phyloP scores from a whole-genome alignment of 1,284 basidiomycete genomes.

The Pseudozyma pruni region DNA sequence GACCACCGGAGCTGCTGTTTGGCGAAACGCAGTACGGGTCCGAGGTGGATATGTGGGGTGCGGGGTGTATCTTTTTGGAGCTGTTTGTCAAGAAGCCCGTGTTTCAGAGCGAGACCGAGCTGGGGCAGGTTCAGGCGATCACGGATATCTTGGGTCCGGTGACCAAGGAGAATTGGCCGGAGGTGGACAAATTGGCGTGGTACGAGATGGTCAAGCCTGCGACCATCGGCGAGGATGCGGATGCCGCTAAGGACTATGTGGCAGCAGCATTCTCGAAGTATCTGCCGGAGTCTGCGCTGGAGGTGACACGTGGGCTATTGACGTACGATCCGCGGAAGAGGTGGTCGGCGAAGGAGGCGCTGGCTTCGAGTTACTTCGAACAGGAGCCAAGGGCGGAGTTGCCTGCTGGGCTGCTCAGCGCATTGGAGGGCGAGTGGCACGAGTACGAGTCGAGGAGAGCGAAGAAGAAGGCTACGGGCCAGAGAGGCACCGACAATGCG shows the following conservation, averaged over 20 bases:
- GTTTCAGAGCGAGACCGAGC: conserved; percentile 96
- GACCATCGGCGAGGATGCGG: conserved; percentile 69
- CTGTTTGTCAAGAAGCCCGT: conserved; percentile 92
- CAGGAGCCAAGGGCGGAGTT: conserved; percentile 80
- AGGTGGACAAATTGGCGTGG: conserved; percentile 87
- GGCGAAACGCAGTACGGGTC: conserved; percentile 96
- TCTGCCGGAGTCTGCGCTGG: conserved; percentile 74
- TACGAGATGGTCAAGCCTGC: conserved; percentile 94
- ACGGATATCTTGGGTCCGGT: conserved; percentile 92
- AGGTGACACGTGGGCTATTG: conserved; percentile 83
- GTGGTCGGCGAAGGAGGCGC: conserved; percentile 81
- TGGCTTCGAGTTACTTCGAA: conserved; percentile 83
- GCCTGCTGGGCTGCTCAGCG: conserved; percentile 72
- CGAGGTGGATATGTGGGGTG: conserved; percentile 99
- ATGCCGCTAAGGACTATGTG: conserved; percentile 76
- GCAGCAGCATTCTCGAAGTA: conserved; percentile 20
- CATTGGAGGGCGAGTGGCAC: conserved; percentile 91
- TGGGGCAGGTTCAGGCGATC: conserved; percentile 93
- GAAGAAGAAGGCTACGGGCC: conserved; percentile 37
- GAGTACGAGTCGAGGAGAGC: conserved; percentile 75
- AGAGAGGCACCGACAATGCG: conserved; percentile 2
- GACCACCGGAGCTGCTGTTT: conserved; percentile 92
- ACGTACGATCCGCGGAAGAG: conserved; percentile 83
- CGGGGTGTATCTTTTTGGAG: conserved; percentile 98
- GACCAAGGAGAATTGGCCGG: conserved; percentile 82